Conservation (phyloP, 179 eudicot species). For the Camellia oleifera region DNA sequence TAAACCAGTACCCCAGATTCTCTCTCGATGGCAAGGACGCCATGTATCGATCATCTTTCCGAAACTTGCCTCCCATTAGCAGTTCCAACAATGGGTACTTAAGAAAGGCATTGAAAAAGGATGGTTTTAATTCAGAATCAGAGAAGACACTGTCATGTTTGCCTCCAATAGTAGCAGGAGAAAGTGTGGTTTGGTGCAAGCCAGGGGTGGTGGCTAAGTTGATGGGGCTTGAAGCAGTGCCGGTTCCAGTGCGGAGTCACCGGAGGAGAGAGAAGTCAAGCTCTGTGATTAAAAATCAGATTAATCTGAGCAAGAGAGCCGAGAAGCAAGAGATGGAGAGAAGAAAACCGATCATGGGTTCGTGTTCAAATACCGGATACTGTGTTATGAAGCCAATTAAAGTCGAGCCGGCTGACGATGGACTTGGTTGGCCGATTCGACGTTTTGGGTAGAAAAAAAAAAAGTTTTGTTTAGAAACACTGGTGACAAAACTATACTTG, state of each 20-base stretch:
- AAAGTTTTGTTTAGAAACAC: no score
- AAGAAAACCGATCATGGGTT: constrained; percentile 20
- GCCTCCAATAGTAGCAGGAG: constrained; percentile 67
- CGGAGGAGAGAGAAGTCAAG: constrained; percentile 35
- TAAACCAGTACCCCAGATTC: constrained; percentile 89
- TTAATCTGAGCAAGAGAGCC: constrained; percentile 32
- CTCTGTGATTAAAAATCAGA: constrained; percentile 28
- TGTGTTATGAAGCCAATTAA: constrained; percentile 42
- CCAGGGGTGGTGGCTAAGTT: constrained; percentile 55
- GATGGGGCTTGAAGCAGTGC: constrained; percentile 95
- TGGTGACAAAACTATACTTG: no score
- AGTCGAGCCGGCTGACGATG: constrained; percentile 10
- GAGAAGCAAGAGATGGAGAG: constrained; percentile 38
- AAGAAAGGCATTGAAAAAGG: neutral
- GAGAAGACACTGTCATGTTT: constrained; percentile 27
- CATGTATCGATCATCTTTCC: constrained; percentile 71
- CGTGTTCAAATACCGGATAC: constrained; percentile 41
- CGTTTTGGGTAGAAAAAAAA: constrained; percentile 15
- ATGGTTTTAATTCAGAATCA: constrained; percentile 9
- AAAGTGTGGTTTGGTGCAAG: constrained; percentile 91
- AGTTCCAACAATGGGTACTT: neutral
- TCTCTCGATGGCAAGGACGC: constrained; percentile 91
- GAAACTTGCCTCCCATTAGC: constrained; percentile 13
- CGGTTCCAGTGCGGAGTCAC: constrained; percentile 44
- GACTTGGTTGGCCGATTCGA: constrained; percentile 22